A percentile compares a stretch with the other conserved stretches of the same genome.
These are phyloP conservation scores for Arthrobotrys conoides DNA, from an alignment of 2,329 filamentous ascomycete species.

Conservation along the genomic window DNA sequence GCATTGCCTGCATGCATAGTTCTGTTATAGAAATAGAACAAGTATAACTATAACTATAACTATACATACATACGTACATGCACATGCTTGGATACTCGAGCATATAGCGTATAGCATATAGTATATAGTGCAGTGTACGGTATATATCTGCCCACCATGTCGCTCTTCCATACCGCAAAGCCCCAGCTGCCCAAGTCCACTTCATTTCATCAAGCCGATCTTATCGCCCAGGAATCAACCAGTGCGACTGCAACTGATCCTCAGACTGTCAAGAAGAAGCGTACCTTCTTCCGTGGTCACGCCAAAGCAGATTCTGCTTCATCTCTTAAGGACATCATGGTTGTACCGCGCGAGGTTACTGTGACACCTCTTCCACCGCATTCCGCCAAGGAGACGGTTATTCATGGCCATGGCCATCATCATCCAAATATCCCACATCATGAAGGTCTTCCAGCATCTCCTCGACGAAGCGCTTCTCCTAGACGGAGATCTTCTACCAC, in stretches of 20 bases:
- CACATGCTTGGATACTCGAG: no score
- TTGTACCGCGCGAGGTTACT: constrained; percentile 31
- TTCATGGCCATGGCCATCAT: constrained; percentile 14
- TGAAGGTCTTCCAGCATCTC: constrained; percentile 33
- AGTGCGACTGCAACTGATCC: constrained; percentile 19
- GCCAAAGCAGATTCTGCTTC: constrained; percentile 38
- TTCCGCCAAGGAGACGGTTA: constrained; percentile 23
- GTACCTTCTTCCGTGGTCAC: constrained; percentile 57
- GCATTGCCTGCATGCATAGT: no score
- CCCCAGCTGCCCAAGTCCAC: constrained; percentile 37
- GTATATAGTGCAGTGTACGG: background rate
- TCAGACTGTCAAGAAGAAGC: constrained; percentile 53
- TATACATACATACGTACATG: no score
- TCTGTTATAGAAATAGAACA: background rate
- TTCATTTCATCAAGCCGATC: constrained; percentile 12
- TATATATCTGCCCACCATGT: constrained; percentile 30
- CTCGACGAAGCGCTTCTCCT: constrained; percentile 40
- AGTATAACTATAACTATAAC: no score
- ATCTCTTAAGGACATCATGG: constrained; percentile 53
- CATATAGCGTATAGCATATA: background rate
- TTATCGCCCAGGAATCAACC: constrained; percentile 15
- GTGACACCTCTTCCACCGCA: constrained; percentile 26
- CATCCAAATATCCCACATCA: background rate
- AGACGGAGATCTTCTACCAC: constrained; percentile 40
- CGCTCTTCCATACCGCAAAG: constrained; percentile 48